Evolutionary conservation across 371 early-diverging fungal species (phyloP), one percentile per base, ranked within the genome.

Genomic region (Nosema muscidifuracis): DNA sequence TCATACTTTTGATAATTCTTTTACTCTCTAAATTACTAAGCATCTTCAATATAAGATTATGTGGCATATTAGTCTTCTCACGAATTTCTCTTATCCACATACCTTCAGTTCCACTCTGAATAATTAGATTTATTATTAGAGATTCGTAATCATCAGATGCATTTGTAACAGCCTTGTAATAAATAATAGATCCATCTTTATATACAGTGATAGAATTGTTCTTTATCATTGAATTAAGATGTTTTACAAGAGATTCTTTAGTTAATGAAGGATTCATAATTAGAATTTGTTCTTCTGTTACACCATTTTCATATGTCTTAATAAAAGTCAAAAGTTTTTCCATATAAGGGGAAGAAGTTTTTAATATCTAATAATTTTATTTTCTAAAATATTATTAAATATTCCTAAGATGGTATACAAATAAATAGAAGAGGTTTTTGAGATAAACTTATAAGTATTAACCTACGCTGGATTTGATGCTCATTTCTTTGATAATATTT

Each of bases 51-150:
- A 94, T 85, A 7, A 90, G 86, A 66, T 88, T 86, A 34, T 87
- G 86, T 56, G 90, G 92, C 47, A 97, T 80, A 56, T 89, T 89
- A 18, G 91, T 90, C 75, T 89, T 87, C 42, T 85, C 85, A 79
- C 90, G 90, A 22, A 97, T 83, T 51, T 90, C 89, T 77, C 89
- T 91, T 31, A 90, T 85, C 95, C 94, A 94, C 62, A 93, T 88
- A 1, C 83, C 83, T 38, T 76, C 74, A 6, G 57, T 63, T 26
- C 75, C 75, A 42, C 62, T 51, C n/a, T 76, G 69, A 20, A 58
- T 69, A 1, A 81, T 61, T 10, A 81, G 47, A 40, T 71, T 69
- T 30, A 73, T 66, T 57, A 81, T 70, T n/a, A 80, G 50, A 38
- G 65, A 69, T 57, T 81, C 81, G 26, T 83, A 78, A 28, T 77